A percentile compares a stretch with the other conserved stretches of the same genome.
These are phyloP conservation scores for Hymenoscyphus repandus DNA, from an alignment of 2,329 filamentous ascomycete species.

Conservation along the genomic window DNA sequence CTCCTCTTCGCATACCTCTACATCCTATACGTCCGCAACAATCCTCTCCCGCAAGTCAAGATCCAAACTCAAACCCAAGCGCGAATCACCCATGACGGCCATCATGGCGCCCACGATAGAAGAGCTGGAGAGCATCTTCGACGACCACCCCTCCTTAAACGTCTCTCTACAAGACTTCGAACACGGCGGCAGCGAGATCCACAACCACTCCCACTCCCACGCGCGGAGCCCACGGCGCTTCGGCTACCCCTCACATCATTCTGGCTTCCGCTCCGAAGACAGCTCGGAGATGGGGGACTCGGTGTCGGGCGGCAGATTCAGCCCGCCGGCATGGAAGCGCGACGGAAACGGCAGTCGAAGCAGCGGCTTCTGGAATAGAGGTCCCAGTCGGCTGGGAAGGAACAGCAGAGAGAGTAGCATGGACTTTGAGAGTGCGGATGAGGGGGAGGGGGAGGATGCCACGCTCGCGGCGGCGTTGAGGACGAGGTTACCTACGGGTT, in stretches of 20 bases:
- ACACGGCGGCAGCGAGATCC: conserved; percentile 37
- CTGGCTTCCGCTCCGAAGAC: conserved; percentile 52
- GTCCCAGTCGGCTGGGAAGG: conserved; percentile 43
- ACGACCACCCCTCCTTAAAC: conserved; percentile 54
- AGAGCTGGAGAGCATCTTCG: conserved; percentile 43
- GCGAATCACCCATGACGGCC: background rate
- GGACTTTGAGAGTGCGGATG: conserved; percentile 52
- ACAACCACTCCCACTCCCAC: conserved; percentile 9
- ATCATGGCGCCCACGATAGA: conserved; percentile 35
- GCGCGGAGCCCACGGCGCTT: conserved; percentile 38
- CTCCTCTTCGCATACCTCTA: conserved; percentile 28
- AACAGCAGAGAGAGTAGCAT: conserved; percentile 52
- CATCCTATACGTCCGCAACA: conserved; percentile 25
- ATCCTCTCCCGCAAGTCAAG: too few relatives aligned
- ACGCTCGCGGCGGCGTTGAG: conserved; percentile 26
- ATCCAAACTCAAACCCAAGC: too few relatives aligned
- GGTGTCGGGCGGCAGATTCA: conserved; percentile 50
- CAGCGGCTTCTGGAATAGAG: conserved; percentile 44
- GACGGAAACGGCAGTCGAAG: conserved; percentile 38
- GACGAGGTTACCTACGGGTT: conserved; percentile 40
- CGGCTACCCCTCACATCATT: conserved; percentile 52
- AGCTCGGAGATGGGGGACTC: conserved; percentile 38
- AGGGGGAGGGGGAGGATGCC: conserved; percentile 34
- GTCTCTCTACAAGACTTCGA: conserved; percentile 60
- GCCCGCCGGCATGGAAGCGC: conserved; percentile 57